A percentile compares a stretch with the other conserved stretches of the same genome.
Conservation (phyloP, 2,329 filamentous ascomycete species). For the Capronia epimyces region DNA sequence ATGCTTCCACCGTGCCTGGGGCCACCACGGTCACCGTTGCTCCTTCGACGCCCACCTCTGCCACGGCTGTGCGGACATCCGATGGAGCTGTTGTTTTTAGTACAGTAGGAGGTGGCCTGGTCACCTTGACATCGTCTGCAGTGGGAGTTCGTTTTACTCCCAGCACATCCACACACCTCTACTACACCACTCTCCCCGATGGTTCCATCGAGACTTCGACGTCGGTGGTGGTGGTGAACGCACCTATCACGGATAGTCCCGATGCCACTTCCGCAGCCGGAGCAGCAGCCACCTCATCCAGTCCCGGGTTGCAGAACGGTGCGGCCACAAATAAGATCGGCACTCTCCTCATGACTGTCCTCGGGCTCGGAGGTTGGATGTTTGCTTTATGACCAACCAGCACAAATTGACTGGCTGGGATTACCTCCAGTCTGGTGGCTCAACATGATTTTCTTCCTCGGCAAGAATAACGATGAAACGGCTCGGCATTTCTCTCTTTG, state of each 20-base stretch:
- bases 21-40: constrained; percentile 27
- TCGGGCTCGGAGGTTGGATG: constrained; percentile 11
- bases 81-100: constrained; percentile 31
- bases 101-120: constrained; percentile 31
- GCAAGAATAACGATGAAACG: constrained; percentile 24
- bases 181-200: constrained; percentile 40
- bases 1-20: constrained; percentile 25
- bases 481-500: constrained; percentile 27
- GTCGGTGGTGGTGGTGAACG: constrained; percentile 42
- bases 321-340: constrained; percentile 31
- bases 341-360: constrained; percentile 7
- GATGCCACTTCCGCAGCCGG: constrained; percentile 25
- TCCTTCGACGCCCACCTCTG: constrained; percentile 22
- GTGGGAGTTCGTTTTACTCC: constrained; percentile 28
- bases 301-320: constrained; percentile 40
- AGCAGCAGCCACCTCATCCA: constrained; percentile 24
- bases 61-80: constrained; percentile 23
- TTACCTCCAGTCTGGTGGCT: constrained; percentile 1
- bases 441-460: constrained; percentile 8
- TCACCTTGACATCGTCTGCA: constrained; percentile 29
- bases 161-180: constrained; percentile 38
- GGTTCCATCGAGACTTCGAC: constrained; percentile 42
- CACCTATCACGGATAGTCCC: constrained; percentile 30
- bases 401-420: background rate
- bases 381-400: constrained; percentile 14